Percentiles rank a stretch among this genome's conserved stretches.
Evolutionary conservation across 345 rosid species (phyloP).

Genomic region (Euphorbia lathyris): DNA sequence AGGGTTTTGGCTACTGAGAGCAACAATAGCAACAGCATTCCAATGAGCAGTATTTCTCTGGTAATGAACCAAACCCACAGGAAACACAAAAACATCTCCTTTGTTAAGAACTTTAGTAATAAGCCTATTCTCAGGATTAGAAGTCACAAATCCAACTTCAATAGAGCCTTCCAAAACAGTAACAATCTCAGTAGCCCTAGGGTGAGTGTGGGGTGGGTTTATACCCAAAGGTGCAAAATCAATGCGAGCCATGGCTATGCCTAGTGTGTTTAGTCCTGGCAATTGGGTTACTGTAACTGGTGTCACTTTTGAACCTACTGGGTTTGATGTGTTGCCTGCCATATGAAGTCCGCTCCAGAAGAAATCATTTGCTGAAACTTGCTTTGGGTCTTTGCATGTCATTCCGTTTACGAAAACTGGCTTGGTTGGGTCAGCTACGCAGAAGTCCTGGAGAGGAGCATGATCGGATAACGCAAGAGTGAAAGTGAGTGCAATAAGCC

Average conservation of each 20-base stretch:
- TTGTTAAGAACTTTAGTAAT: background rate
- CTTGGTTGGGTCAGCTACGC: conserved; percentile 2
- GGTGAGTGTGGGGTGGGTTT: conserved; percentile 14
- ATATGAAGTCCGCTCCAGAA: conserved; percentile 1
- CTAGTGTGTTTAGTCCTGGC: conserved; percentile 12
- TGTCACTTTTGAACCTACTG: conserved; percentile 9
- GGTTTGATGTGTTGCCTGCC: conserved; percentile 13
- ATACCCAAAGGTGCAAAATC: conserved; percentile 5
- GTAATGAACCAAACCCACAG: too few relatives aligned
- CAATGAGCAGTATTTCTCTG: too few relatives aligned
- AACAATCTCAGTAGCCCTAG: conserved; percentile 5
- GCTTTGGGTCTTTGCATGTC: conserved; percentile 11
- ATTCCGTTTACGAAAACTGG: conserved; percentile 1
- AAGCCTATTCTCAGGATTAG: conserved; percentile 11
- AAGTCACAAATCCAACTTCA: conserved; percentile 9
- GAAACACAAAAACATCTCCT: too few relatives aligned
- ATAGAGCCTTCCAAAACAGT: background rate
- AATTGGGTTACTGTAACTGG: conserved; percentile 7
- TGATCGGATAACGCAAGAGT: background rate
- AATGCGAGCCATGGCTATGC: conserved; percentile 3
- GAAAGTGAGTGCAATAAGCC: background rate
- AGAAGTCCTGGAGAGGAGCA: conserved; percentile 15
- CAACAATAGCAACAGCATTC: too few relatives aligned
- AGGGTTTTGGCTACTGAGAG: too few relatives aligned
- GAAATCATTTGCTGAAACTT: conserved; percentile 1